These are phyloP conservation scores for Calonectria leucothoes DNA, from an alignment of 2,329 filamentous ascomycete species.

Conservation along the genomic window DNA sequence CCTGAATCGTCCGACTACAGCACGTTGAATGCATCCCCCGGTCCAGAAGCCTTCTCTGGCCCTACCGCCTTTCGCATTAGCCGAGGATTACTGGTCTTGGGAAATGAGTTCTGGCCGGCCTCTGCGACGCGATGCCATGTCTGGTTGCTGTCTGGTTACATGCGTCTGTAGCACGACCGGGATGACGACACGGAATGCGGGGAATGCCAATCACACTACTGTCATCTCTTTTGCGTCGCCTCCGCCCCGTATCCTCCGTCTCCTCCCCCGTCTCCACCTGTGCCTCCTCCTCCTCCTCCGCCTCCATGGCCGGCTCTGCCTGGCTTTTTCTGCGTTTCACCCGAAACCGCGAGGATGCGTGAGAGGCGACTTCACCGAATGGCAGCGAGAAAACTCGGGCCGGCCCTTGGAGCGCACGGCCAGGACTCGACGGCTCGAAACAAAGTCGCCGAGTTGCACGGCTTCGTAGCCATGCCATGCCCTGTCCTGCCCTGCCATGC, in stretches of 20 bases:
- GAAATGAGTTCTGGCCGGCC: conserved; percentile 14
- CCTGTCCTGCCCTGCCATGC: neutral
- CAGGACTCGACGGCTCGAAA: neutral
- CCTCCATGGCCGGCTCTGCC: neutral
- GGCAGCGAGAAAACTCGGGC: neutral
- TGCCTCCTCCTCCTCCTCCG: neutral
- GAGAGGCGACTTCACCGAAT: neutral
- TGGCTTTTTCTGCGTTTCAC: neutral
- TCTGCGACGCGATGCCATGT: conserved; percentile 30
- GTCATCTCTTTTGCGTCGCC: conserved; percentile 2
- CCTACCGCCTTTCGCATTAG: neutral
- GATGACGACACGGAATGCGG: conserved; percentile 51
- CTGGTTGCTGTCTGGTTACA: conserved; percentile 38
- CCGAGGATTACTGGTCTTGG: neutral
- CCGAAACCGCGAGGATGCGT: neutral
- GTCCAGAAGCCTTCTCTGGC: conserved; percentile 34
- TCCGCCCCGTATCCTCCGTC: neutral
- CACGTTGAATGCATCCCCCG: conserved; percentile 8
- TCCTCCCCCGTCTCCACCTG: neutral
- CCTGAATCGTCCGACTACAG: neutral
- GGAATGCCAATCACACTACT: conserved; percentile 37
- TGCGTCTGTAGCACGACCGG: conserved; percentile 39
- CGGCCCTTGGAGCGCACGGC: neutral
- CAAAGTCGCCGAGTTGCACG: conserved; percentile 1
- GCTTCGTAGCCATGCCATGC: neutral